Evolutionary conservation across 495 filamentous ascomycete species (phyloP), one percentile per base, ranked within the genome.

Genomic region (Talaromyces thailandensis): DNA sequence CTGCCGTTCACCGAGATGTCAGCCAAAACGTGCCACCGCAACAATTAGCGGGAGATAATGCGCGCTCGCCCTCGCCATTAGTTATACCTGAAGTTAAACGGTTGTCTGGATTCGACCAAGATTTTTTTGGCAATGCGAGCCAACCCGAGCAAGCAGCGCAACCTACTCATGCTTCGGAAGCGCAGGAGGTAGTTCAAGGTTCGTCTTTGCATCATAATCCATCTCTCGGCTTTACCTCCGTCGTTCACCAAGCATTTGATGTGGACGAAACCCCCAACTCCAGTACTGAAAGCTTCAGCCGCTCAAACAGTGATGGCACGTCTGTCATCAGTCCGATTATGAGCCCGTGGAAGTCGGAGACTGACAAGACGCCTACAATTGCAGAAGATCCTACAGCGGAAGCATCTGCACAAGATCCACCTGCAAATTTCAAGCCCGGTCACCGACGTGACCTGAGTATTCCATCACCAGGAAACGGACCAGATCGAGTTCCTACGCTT

Each of bases 241-340:
- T 83, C 2, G 87, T 91, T 9, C 74, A 89, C 65, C 83, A 88
- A 66, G 87, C 87, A 26, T 91, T 91, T 66, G 86, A 88, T 70
- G 76, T 84, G 26, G 82, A 85, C 11, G 73, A 80, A 48, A 87
- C 86, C 3, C 85, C 86, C 18, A 82, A 75, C 60, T 81, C 82
- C 31, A 72, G 68, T 35, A 64, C 71, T 58, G 77, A 70, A 50
- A 81, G 71, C 55, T 74, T 87, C 25, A 79, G 66, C 14, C 77
- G 87, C 61, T 86, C 85, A 35, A 82, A 87, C 62, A 89, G 86
- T 52, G 81, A 82, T 57, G 84, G 85, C 60, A 89, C 87, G 0
- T 79, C 84, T 59, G 77, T 75, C 24, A 86, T 91, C 63, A 88
- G 85, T 65, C 88, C 88, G 1, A 90, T 91, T 51, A 88, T 90